Base-by-base conservation (phyloP, 768 basidiomycete species). In the Lactarius deliciosus region DNA sequence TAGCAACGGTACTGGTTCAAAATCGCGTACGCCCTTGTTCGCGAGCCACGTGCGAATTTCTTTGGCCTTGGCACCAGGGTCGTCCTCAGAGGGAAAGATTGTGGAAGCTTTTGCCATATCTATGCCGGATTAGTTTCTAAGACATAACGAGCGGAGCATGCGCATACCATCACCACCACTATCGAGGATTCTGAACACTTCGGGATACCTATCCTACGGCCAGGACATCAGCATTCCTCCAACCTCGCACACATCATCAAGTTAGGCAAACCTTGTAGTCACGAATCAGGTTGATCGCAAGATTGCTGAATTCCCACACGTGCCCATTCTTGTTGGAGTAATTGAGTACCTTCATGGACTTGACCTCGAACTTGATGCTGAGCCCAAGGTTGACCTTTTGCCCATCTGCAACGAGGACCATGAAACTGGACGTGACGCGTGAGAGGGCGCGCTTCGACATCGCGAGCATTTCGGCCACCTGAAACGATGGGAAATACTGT, bases 291-390 rank as follows among this genome's bases (percentile, higher is more conserved):
- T 89, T 81, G 45, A 96, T 78, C 0, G 96, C 89, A 74, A 88
- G 92, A 66, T 94, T 85, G 72, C 94, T 96, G 73, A 90, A 98
- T 74, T 99, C 96, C 97, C 96, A 99, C 40, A 86, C 82, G 9
- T 87, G 79, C 10, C 88, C 89, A 34, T 89, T 86, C 77, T 96
- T 96, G 68, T 86, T 83, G 8, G 94, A 90, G 77, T 97, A 98
- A 68, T 92, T 91, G 55, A 97, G 82, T 1, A 99, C 97, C 77
- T 98, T 99, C 72, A 94, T 76, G 11, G 87, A 85, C 77, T 97
- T 98, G 15, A 86, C 91, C 73, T 99, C 97, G 69, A 97, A 99
- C 76, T 99, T 99, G 71, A 99, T 84, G 74, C 92, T 93, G 50
- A 99, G 83, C 2, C 97, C 97, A 36, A 98, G 78, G 74, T 99